Base-by-base conservation (phyloP, 140 eudicot genomes). In the Stevia rebaudiana region DNA sequence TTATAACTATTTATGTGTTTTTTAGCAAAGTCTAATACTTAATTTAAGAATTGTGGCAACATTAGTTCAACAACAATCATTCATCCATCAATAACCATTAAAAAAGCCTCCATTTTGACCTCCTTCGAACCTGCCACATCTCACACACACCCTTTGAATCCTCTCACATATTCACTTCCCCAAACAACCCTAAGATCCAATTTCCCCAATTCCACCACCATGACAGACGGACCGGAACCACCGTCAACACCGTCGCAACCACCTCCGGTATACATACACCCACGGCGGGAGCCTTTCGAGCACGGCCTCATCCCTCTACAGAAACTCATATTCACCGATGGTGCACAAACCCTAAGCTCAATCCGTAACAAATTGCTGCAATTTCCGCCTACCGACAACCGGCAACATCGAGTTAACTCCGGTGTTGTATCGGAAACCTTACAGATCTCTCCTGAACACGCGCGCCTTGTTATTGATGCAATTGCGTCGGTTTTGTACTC, bases 271-370 rank as follows among this genome's bases (percentile, higher is more conserved):
- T 71, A 81, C 74, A 68, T 90, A 48, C 94, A 78, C 65, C 94
- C 95, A 0, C 90, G 97, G 2, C 79, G 94, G 0, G 97, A 90
- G 76, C 90, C 94, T 3, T 90, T 87, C 81, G 97, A 90, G 54
- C 87, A 90, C 60, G 97, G 95, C 63, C 91, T 90, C 41, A 81
- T 90, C 44, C 97, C 97, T 12, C 76, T 90, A 64, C 90, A 88
- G 31, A 90, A 90, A 35, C 94, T 90, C 88, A 87, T 90, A 39
- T 90, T 87, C 88, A 49, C 94, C 58, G 97, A 90, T 52, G 83
- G 76, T 10, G 44, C 84, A 6, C 91, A 82, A 69, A 87, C 95
- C 80, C 94, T 90, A 65, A 65, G 73, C 44, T 70, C 86, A 11
- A 72, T 81, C 55, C 89, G 82, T 10, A 74, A 76, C 68, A 83